These are phyloP conservation scores for Clavariopsis aquatica DNA, from an alignment of 495 filamentous ascomycete genomes.

Conservation along the genomic window DNA sequence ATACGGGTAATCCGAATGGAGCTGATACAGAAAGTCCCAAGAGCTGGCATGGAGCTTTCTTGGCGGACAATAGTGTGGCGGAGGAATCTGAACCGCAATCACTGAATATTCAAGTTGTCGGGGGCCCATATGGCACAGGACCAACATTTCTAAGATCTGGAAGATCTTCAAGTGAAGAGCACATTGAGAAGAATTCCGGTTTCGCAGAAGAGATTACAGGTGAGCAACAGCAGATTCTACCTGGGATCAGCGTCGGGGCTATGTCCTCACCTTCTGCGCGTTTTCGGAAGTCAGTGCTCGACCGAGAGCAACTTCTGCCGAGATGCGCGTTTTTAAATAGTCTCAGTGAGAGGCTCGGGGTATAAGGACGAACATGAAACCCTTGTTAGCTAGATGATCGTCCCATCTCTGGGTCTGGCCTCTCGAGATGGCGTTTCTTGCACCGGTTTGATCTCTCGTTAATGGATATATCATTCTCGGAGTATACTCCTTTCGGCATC, in stretches of 20 bases:
- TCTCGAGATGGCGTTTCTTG: too few relatives aligned
- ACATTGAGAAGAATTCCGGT: background rate
- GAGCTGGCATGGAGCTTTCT: background rate
- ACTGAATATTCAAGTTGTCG: constrained; percentile 3
- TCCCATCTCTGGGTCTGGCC: too few relatives aligned
- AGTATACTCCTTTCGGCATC: too few relatives aligned
- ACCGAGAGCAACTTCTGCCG: background rate
- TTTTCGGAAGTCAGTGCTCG: background rate
- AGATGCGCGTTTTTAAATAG: constrained; percentile 2
- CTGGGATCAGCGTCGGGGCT: background rate
- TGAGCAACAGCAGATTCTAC: background rate
- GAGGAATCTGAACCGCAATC: background rate
- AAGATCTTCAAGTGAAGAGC: background rate
- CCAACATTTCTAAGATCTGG: background rate
- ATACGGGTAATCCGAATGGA: constrained; percentile 12
- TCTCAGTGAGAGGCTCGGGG: background rate
- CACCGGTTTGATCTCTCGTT: too few relatives aligned
- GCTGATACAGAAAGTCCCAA: background rate
- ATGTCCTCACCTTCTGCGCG: background rate
- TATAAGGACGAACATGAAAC: background rate
- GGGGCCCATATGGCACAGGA: constrained; percentile 9
- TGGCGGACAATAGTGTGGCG: background rate
- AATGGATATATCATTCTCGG: too few relatives aligned
- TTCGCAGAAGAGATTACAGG: background rate
- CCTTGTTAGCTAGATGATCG: too few relatives aligned